Evolutionary conservation across 139 green algal genomes (phyloP).

Genomic region (Zygnema circumcarinatum): DNA sequence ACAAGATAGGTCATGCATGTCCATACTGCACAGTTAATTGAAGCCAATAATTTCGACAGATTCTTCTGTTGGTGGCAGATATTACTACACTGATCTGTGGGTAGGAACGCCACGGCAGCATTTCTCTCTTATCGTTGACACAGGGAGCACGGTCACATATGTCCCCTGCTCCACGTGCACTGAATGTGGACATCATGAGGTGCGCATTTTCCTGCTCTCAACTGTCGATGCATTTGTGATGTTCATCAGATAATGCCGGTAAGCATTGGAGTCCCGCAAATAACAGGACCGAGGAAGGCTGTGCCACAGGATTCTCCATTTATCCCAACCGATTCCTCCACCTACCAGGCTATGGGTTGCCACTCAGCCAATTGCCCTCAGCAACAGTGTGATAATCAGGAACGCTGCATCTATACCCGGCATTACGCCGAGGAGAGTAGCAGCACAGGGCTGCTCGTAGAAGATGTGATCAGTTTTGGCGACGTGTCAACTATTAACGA

Average conservation of each 20-base stretch:
- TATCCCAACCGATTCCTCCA: slow-evolving; percentile 22
- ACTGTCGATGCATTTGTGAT: no score
- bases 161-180: slow-evolving; percentile 84
- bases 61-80: slow-evolving; percentile 68
- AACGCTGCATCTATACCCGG: slow-evolving; percentile 78
- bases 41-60: no score
- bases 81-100: slow-evolving; percentile 84
- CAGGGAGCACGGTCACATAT: slow-evolving; percentile 92
- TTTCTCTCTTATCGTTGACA: slow-evolving; percentile 95
- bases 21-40: no score
- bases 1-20: no score
- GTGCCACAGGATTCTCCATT: slow-evolving; percentile 31
- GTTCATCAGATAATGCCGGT: no score
- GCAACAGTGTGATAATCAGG: slow-evolving; percentile 28
- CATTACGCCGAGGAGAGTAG: slow-evolving; percentile 76
- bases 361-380: neutral
- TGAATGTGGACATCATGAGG: slow-evolving; percentile 59
- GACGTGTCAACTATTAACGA: slow-evolving; percentile 2
- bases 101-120: slow-evolving; percentile 80
- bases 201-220: slow-evolving; percentile 11
- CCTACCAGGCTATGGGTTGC: slow-evolving; percentile 37
- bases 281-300: neutral
- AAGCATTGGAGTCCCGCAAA: no score
- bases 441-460: slow-evolving; percentile 55
- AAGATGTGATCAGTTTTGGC: slow-evolving; percentile 54